Conservation (phyloP, 2,329 filamentous ascomycete species). For the Neopestalotiopsis sp. region DNA sequence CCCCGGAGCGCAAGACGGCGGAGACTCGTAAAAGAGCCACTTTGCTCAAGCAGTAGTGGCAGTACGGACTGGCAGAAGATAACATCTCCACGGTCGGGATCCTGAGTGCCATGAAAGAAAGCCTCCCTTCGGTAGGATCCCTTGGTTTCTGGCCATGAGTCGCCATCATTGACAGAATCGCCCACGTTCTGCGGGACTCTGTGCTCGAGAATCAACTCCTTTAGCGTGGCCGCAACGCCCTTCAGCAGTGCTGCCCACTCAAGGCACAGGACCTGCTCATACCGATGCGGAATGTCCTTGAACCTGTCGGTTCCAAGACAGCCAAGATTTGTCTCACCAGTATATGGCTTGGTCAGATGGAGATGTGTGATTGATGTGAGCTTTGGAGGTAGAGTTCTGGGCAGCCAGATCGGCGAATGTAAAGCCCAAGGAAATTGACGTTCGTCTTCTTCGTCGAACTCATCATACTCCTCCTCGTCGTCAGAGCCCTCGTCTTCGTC, state of each 20-base stretch:
- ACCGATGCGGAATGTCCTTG: not conserved
- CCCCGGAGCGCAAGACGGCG: slow-evolving; percentile 15
- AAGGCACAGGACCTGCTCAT: slow-evolving; percentile 15
- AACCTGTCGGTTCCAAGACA: not conserved
- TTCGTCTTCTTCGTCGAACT: not conserved
- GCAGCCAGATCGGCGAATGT: slow-evolving; percentile 5
- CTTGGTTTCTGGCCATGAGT: not conserved
- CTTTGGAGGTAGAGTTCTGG: not conserved
- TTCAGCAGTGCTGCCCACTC: slow-evolving; percentile 15
- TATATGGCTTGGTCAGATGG: slow-evolving; percentile 17
- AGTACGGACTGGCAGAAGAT: slow-evolving; percentile 12
- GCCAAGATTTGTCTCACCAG: not conserved
- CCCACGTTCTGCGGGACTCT: not conserved
- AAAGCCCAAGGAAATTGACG: not conserved
- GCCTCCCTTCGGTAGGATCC: not conserved
- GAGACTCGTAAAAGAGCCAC: slow-evolving; percentile 5
- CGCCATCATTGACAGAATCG: slow-evolving; percentile 2
- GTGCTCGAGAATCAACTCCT: slow-evolving; percentile 21
- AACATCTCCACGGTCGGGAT: slow-evolving; percentile 1
- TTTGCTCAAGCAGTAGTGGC: slow-evolving; percentile 13
- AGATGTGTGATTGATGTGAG: slow-evolving; percentile 18
- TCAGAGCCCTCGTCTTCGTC: too few relatives aligned
- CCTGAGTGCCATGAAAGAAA: not conserved
- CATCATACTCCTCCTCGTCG: not conserved
- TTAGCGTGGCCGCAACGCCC: slow-evolving; percentile 3